These are phyloP conservation scores for Megacollybia platyphylla DNA, from an alignment of 1,284 basidiomycete genomes.

Conservation along the genomic window DNA sequence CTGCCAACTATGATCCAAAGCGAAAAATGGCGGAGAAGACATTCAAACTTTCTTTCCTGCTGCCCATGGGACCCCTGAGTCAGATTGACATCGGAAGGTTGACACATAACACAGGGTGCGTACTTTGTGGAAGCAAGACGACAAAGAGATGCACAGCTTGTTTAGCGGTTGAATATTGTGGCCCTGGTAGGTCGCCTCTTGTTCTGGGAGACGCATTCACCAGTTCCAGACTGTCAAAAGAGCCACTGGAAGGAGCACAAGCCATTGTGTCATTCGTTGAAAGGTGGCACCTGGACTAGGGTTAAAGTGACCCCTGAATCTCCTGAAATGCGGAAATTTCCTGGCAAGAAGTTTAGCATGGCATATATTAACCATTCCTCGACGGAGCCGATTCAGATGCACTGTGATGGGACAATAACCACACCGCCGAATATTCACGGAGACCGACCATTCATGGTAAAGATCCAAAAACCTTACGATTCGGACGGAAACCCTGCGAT, in stretches of 20 bases:
- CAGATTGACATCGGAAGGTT: conserved; percentile 23
- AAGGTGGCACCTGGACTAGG: conserved; percentile 24
- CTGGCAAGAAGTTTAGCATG: too few species aligned
- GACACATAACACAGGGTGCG: conserved; percentile 21
- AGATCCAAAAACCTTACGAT: conserved; percentile 19
- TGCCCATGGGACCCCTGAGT: conserved; percentile 24
- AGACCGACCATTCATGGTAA: conserved; percentile 24
- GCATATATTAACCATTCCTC: too few species aligned
- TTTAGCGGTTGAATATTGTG: conserved; percentile 23
- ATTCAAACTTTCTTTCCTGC: conserved; percentile 20
- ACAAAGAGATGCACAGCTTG: conserved; percentile 21
- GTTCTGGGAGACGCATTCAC: background rate
- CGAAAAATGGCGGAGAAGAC: conserved; percentile 12
- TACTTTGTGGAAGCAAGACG: conserved; percentile 21
- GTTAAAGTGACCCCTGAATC: conserved; percentile 13
- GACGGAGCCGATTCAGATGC: too few species aligned
- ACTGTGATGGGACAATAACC: background rate
- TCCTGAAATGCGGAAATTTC: background rate
- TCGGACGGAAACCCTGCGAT: conserved; percentile 9
- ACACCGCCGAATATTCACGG: conserved; percentile 20
- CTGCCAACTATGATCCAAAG: conserved; percentile 13
- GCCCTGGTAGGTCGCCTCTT: conserved; percentile 12
- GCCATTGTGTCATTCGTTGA: conserved; percentile 20
- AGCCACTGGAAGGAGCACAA: conserved; percentile 28
- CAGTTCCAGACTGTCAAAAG: conserved; percentile 21